Base-by-base conservation (phyloP, 805 yeast species). In the Candida gorgasii region DNA sequence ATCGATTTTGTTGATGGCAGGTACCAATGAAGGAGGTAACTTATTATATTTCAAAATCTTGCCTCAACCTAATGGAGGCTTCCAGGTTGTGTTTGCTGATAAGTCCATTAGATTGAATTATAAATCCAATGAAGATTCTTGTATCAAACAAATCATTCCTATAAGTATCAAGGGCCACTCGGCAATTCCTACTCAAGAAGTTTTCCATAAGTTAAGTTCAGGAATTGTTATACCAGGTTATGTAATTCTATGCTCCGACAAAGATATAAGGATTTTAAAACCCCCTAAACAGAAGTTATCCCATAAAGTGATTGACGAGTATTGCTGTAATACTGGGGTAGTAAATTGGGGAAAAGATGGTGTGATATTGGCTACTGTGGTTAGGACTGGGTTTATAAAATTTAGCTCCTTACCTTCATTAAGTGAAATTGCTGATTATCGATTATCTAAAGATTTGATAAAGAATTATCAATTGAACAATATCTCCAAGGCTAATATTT, bases 1-100 rank as follows among this genome's bases (percentile, higher is more conserved):
- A 0, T 82, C 89, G n/a, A 78, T 90, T 27, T 53, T 86, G 18
- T 61, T 90, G 63, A 63, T 78, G 17, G 85, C 82, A 9, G 98
- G 98, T 17, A 85, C 96, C 0, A 77, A 79, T 43, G 65, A 66
- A 12, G 97, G 97, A 13, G 85, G 76, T 13, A 68, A 86, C 43
- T 55, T 89, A 9, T 47, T 83, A 19, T 72, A 80, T 0, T 87
- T 76, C 62, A 80, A 82, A 53, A 62, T 90, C 2, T 57, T 81
- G 3, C 95, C 95, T 1, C 75, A 73, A 32, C 65, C 73, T 0
- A 62, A 73, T 34, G 72, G 71, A 5, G 93, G 92, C 0, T 89
- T 81, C 55, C 65, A 68, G 20, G 85, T 80, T 0, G 73, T 73
- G 18, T 73, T 73, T 44, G 68, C 77, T 6, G 82, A 66, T 37